Base-by-base conservation (phyloP, 1,139 yeast genomes). In the Saccharomyces uvarum region DNA sequence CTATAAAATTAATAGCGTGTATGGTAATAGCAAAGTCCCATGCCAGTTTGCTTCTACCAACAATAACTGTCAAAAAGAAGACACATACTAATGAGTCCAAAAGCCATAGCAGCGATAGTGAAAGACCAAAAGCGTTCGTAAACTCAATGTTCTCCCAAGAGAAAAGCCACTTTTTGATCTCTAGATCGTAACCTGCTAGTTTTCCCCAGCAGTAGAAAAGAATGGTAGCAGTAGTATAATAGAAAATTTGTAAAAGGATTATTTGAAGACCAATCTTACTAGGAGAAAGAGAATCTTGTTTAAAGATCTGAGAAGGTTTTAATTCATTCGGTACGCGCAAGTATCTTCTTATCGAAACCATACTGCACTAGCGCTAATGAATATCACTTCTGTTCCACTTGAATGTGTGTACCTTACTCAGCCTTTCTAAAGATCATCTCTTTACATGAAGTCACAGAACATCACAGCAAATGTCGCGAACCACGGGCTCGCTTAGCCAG, bases 11-110 rank as follows among this genome's bases (percentile, higher is more conserved):
- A 53, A 93, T 80, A 16, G 88, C 83, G 70, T 93, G 97, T 14
- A 93, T 74, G 0, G 99, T 91, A 33, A 93, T 68, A 11, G 96
- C 97, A 73, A 91, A 93, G 70, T 93, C 99, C 87, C 97, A 86
- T 0, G 97, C 98, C 56, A 93, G 74, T 70, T 91, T 93, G 47
- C 96, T 86, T 57, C 98, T 76, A 0, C 98, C 97, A 16, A 93
- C 96, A 24, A 91, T 84, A 3, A 90, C 73, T 0, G 96, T 88
- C 65, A 93, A 83, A 64, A 89, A 89, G 16, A 88, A 71, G 1
- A 90, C 97, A 65, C 91, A 84, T 19, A 85, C 69, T 53, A 86
- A 75, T 1, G 96, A 78, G 68, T 88, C 96, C 54, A 88, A 72
- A 13, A 91, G 75, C 97, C 97, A 91, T 58, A 90, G 71, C 13